A percentile compares a stretch with the other conserved stretches of the same genome.
Conservation (phyloP, 805 yeast genomes). For the Millerago galiae region DNA sequence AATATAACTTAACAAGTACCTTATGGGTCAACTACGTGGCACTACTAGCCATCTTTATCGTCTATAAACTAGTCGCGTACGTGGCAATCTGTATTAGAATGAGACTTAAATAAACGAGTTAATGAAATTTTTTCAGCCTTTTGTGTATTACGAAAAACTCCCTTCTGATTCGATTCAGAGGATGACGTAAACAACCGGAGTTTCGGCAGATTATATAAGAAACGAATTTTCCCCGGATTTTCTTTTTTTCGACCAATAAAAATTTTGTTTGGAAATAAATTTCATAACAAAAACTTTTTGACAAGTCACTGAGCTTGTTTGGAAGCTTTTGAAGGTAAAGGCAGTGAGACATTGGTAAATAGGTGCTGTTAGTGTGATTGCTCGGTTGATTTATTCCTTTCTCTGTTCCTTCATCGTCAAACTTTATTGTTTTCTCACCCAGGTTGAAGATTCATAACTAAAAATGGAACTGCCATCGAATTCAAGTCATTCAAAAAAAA, state of each 20-base stretch:
- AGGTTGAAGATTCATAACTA: neutral
- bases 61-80: conserved; percentile 14
- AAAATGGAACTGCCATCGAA: conserved; percentile 32
- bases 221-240: conserved; percentile 3
- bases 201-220: neutral
- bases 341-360: no score
- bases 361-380: no score
- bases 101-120: neutral
- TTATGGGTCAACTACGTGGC: conserved; percentile 16
- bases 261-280: no score
- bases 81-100: conserved; percentile 4
- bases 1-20: conserved; percentile 34
- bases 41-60: conserved; percentile 11
- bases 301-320: no score
- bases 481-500: conserved; percentile 31
- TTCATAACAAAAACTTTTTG: no score
- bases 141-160: neutral
- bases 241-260: neutral
- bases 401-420: no score
- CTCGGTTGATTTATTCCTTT: no score
- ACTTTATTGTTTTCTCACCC: no score
- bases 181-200: neutral
- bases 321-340: no score
- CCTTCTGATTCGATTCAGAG: neutral
- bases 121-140: no score